Percentiles rank a stretch among this genome's conserved stretches.
Conservation (phyloP, 2,329 filamentous ascomycete genomes). For the Hypoxylon sp. region DNA sequence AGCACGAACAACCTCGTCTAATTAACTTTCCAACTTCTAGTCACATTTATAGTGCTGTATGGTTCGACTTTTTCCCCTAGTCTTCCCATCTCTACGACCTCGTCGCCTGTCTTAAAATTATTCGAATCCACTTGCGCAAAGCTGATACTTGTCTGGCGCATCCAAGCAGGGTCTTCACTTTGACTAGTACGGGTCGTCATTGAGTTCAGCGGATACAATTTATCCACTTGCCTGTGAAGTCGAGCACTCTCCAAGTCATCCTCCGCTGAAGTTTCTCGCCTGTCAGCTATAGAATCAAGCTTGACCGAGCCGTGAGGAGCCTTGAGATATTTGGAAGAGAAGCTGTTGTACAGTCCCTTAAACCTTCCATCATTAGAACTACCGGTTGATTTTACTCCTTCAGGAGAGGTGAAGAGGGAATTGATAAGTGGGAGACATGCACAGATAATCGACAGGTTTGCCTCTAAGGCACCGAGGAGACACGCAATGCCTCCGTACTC, state of each 20-base stretch:
- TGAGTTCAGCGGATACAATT: conserved; percentile 20
- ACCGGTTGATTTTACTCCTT: conserved; percentile 10
- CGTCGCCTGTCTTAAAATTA: conserved; percentile 9
- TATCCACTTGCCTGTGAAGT: conserved; percentile 16
- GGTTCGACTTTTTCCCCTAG: conserved; percentile 23
- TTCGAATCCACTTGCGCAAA: conserved; percentile 10
- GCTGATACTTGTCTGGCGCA: conserved; percentile 4
- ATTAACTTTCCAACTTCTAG: conserved; percentile 21
- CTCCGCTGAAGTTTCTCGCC: background rate
- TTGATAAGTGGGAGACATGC: conserved; percentile 25
- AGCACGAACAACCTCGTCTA: conserved; percentile 1
- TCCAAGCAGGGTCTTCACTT: conserved; percentile 10
- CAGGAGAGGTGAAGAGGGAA: conserved; percentile 1
- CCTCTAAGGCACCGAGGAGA: conserved; percentile 25
- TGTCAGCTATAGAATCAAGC: conserved; percentile 8
- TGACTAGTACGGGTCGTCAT: conserved; percentile 7
- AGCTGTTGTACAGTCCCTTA: conserved; percentile 21
- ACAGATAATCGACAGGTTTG: conserved; percentile 29
- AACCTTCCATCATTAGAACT: conserved; percentile 7
- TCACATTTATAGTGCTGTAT: conserved; percentile 25
- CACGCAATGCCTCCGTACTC: conserved; percentile 23
- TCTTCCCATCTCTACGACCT: conserved; percentile 15
- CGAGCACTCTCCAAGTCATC: conserved; percentile 17
- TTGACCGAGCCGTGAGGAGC: conserved; percentile 5
- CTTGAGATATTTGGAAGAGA: conserved; percentile 22